Base-by-base conservation (phyloP, 495 filamentous ascomycete genomes). In the Talaromyces trachyspermus region DNA sequence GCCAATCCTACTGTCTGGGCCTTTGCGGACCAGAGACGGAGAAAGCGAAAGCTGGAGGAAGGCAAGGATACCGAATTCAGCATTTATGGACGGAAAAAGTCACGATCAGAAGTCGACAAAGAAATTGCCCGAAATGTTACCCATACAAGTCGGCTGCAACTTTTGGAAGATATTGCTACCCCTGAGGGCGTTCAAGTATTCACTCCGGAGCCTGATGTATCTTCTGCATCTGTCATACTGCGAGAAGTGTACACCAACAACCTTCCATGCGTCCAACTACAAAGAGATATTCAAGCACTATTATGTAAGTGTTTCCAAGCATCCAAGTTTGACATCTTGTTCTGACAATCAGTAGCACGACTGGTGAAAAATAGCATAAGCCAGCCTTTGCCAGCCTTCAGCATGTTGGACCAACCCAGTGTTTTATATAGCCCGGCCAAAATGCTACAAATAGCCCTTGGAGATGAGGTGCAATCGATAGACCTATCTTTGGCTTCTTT, bases 81-180 rank as follows among this genome's bases (percentile, higher is more conserved):
- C 2, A 46, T 36, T 19, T 27, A 32, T 19, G 43, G 20, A 24
- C 32, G 30, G 22, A 33, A 36, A 14, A 33, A 27, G 17, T 32
- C 43, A 36, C 26, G 12, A 24, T 4, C 5, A 9, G 26, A 32
- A 6, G 11, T 46, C 27, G 43, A 46, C 5, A 33, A n/a, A 23
- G 30, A 46, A 46, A 33, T 46, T 10, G 26, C 43, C 26, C 43
- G 26, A 17, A 36, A 43, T 29, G 43, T 33, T 14, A 36, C 30
- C n/a, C 14, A 22, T 36, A 46, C 17, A 19, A 46, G 29, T 46
- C 20, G 19, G 9, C 5, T 46, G n/a, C 30, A 23, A 15, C 24
- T 46, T n/a, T 20, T 33, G 6, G 19, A 33, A 12, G 43, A 46
- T 10, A 33, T 46, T 32, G 26, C 43, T 6, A 46, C 43, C 5